These are phyloP conservation scores for Mucor indicus DNA, from an alignment of 371 early-diverging fungal genomes.

Conservation along the genomic window DNA sequence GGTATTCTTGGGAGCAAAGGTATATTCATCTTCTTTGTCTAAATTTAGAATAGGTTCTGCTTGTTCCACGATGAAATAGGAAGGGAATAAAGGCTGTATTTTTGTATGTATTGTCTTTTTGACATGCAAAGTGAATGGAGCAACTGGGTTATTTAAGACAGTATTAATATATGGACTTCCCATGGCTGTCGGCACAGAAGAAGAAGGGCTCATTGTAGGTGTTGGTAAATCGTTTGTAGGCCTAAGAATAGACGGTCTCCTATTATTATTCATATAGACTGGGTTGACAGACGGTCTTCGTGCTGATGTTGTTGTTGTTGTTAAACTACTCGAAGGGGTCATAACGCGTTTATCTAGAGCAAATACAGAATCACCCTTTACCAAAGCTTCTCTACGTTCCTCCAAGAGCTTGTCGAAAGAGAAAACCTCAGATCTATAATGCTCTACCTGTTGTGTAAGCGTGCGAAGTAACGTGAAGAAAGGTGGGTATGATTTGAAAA, in stretches of 20 bases:
- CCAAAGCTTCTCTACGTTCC: constrained; percentile 51
- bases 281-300: too few species aligned
- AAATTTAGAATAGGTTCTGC: constrained; percentile 38
- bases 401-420: constrained; percentile 53
- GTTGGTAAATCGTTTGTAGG: background rate
- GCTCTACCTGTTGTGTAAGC: constrained; percentile 63
- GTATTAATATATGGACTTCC: background rate
- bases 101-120: constrained; percentile 41
- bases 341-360: background rate
- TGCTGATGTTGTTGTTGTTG: background rate
- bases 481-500: constrained; percentile 61
- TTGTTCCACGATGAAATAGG: constrained; percentile 52
- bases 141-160: constrained; percentile 24
- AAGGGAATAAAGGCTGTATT: constrained; percentile 60
- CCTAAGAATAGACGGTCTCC: background rate
- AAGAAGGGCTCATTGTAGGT: background rate
- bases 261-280: background rate
- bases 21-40: constrained; percentile 49
- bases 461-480: constrained; percentile 63
- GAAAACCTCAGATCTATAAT: constrained; percentile 61
- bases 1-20: constrained; percentile 37
- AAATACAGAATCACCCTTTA: constrained; percentile 26
- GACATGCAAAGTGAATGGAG: constrained; percentile 40
- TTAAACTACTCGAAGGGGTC: background rate
- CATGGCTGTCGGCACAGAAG: background rate